These are phyloP conservation scores for Blepharisma japonicum DNA, from an alignment of 73 alveolate genomes.

Conservation along the genomic window DNA sequence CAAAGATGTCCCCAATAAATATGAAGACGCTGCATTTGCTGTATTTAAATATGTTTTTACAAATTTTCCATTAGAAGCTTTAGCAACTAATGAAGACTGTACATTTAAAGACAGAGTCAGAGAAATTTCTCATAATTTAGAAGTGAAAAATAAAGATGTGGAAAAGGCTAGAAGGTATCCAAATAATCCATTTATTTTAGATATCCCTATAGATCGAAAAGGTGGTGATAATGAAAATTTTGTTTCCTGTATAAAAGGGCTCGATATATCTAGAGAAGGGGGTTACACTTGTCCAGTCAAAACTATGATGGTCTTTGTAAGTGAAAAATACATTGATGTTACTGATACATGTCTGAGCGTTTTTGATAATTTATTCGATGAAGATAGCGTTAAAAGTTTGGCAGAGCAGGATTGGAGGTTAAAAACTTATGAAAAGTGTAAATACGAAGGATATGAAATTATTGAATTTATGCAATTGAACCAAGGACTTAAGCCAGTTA, in stretches of 20 bases:
- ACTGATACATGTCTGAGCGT: not conserved
- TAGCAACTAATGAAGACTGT: too few species aligned
- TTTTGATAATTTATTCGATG: not conserved
- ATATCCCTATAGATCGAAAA: not conserved
- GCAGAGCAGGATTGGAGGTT: too few species aligned
- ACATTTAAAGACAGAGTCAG: too few species aligned
- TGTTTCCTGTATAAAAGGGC: not conserved
- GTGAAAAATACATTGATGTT: conserved; percentile 16
- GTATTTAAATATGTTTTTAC: too few species aligned
- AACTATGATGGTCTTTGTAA: conserved; percentile 5
- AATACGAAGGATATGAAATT: too few species aligned
- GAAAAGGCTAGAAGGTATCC: not conserved
- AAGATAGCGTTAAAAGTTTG: not conserved
- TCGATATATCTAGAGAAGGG: not conserved
- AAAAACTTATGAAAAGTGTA: too few species aligned
- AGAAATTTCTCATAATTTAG: too few species aligned
- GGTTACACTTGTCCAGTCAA: conserved; percentile 19
- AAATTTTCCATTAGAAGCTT: too few species aligned
- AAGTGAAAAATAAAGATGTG: too few species aligned
- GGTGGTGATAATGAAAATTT: not conserved
- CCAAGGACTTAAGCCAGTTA: not conserved
- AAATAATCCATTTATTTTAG: not conserved
- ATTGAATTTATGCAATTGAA: too few species aligned
- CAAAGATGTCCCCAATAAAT: too few species aligned
- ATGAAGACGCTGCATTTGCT: too few species aligned